Base-by-base conservation (phyloP, 106 monocot species). In the Acorus gramineus region DNA sequence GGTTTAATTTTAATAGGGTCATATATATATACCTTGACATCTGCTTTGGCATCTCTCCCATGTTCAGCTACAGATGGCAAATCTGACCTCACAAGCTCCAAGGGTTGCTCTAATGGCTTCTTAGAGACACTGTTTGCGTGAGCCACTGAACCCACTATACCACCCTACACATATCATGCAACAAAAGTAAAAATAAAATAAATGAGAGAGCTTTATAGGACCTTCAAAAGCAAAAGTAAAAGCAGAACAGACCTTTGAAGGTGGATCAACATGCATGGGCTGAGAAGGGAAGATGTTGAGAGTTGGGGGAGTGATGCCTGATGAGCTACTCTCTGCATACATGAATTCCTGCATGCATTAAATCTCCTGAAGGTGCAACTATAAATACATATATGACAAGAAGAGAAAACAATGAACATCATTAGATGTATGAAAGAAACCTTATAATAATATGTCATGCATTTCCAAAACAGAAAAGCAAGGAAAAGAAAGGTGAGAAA, bases 211-310 rank as follows among this genome's bases (percentile, higher is more conserved):
- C 28, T 52, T 53, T 10, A 52, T 8, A 66, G 5, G 53, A 42
- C 46, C 6, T 6, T 8, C 2, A 4, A 8, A 54, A 11, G 2
- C 28, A 28, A 28, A 28, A 28, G 0, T 1, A 28, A 28, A 28
- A 28, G 0, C 28, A 28, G 1, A 28, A 28, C 28, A 28, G 28
- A 93, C 93, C 87, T 88, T 93, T 28, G 71, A 43, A n/a, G 84
- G 70, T 53, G 79, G 79, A 7, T 82, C 80, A 42, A 71, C 70
- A 74, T 88, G 82, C 93, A 93, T 93, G 67, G 93, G 92, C 61
- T 85, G 81, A 56, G 92, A 88, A 67, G 87, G 93, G 71, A 88
- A 93, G 4, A 93, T 93, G 80, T 82, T 93, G 60, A 93, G 46
- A 67, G 81, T 82, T 28, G 28, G 28, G 28, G 28, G 28, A 28